Conservation (phyloP, 2,329 filamentous ascomycete species). For the Fusarium succisae region DNA sequence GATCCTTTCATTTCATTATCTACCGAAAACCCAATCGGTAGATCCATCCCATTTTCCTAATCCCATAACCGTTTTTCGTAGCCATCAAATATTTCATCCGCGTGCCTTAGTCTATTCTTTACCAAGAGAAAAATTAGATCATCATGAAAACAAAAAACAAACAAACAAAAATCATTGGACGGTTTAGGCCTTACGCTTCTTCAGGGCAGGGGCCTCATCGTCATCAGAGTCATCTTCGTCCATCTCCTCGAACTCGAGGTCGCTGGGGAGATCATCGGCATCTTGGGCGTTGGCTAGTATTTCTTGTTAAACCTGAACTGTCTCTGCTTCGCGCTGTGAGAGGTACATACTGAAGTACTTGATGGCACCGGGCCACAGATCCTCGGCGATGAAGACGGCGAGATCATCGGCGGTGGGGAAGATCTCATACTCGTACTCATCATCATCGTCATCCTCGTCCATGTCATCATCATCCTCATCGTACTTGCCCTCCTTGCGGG, state of each 20-base stretch:
- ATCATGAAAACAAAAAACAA: neutral
- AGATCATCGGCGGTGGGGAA: conserved; percentile 89
- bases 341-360: conserved; percentile 86
- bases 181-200: conserved; percentile 55
- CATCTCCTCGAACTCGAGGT: conserved; percentile 74
- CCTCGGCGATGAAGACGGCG: conserved; percentile 82
- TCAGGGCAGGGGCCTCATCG: conserved; percentile 52
- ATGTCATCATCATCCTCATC: conserved; percentile 53
- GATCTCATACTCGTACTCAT: conserved; percentile 79
- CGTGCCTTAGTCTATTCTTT: conserved; percentile 35
- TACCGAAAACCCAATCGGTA: conserved; percentile 9
- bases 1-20: conserved; percentile 6
- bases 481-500: conserved; percentile 58
- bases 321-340: neutral
- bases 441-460: conserved; percentile 68
- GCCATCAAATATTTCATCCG: conserved; percentile 8
- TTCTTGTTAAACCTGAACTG: conserved; percentile 46
- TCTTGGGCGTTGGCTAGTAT: conserved; percentile 66
- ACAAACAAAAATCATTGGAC: neutral
- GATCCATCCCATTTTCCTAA: conserved; percentile 10
- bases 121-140: conserved; percentile 31
- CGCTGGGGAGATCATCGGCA: conserved; percentile 67
- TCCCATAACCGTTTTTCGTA: conserved; percentile 14
- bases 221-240: conserved; percentile 49
- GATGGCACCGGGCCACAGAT: conserved; percentile 87